Conservation (phyloP, 148 eudicot genomes). For the Silene latifolia region DNA sequence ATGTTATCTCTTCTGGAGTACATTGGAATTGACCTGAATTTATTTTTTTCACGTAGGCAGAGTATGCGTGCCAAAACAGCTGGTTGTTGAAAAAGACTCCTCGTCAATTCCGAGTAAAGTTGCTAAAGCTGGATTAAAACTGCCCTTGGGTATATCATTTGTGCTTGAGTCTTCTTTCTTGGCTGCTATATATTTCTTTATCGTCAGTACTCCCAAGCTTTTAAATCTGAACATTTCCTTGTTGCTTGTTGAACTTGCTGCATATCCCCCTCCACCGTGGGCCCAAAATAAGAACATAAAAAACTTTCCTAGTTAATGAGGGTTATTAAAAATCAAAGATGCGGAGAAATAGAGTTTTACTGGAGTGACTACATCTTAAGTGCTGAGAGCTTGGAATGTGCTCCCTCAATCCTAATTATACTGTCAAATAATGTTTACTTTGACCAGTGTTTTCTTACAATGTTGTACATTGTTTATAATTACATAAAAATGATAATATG, state of each 20-base stretch:
- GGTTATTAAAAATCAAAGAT: background rate
- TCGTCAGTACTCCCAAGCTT: background rate
- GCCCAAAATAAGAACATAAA: background rate
- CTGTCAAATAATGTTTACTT: too few species aligned
- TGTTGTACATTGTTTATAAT: too few species aligned
- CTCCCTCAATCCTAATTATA: background rate
- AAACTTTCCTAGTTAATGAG: background rate
- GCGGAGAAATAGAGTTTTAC: too few species aligned
- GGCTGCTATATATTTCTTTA: background rate
- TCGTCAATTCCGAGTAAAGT: constrained; percentile 52
- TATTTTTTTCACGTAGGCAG: constrained; percentile 37
- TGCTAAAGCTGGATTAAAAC: constrained; percentile 53
- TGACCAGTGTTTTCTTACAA: background rate
- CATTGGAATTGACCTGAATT: constrained; percentile 1
- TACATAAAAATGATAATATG: too few species aligned
- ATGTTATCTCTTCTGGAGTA: background rate
- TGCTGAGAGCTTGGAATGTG: background rate
- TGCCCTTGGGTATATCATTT: constrained; percentile 51
- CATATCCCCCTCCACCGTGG: background rate
- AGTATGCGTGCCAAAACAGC: constrained; percentile 63
- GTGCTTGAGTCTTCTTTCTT: constrained; percentile 2
- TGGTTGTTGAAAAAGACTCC: constrained; percentile 57
- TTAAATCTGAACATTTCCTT: background rate
- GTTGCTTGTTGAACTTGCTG: background rate
- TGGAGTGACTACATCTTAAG: background rate